These are phyloP conservation scores for Amanita molliuscula DNA, from an alignment of 768 basidiomycete species.

Conservation along the genomic window DNA sequence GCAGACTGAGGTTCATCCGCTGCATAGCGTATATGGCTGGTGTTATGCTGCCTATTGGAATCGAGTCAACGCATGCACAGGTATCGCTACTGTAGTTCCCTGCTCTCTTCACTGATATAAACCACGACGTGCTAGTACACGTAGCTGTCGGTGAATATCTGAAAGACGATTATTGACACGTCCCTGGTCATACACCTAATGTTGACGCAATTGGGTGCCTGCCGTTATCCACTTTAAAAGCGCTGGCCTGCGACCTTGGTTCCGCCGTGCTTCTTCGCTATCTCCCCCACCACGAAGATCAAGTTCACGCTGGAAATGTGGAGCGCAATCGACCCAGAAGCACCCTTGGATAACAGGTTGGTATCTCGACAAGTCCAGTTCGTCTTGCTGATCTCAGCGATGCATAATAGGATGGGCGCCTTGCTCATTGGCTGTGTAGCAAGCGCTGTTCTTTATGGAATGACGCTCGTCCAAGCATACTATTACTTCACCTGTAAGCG, in stretches of 20 bases:
- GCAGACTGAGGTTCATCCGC: too few species aligned
- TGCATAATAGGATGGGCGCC: not conserved
- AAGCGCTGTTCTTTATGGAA: not conserved
- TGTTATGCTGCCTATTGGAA: too few species aligned
- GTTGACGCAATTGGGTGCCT: too few species aligned
- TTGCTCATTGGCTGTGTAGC: not conserved
- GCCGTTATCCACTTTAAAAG: too few species aligned
- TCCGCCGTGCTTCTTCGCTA: not conserved
- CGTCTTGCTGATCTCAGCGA: not conserved
- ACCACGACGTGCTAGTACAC: too few species aligned
- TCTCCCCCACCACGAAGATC: not conserved
- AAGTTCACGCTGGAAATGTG: not conserved
- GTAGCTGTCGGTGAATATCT: too few species aligned
- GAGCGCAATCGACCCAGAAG: not conserved
- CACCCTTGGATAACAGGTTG: not conserved
- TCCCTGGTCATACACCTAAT: too few species aligned
- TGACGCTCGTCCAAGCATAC: not conserved
- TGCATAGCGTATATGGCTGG: too few species aligned
- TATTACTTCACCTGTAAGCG: not conserved
- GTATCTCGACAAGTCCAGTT: not conserved
- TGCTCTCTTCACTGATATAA: too few species aligned
- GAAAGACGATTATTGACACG: too few species aligned
- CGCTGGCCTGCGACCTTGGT: not conserved
- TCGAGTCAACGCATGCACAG: too few species aligned
- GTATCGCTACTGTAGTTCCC: too few species aligned